Base-by-base conservation (phyloP, 2,329 filamentous ascomycete genomes). In the Xylaria digitata region DNA sequence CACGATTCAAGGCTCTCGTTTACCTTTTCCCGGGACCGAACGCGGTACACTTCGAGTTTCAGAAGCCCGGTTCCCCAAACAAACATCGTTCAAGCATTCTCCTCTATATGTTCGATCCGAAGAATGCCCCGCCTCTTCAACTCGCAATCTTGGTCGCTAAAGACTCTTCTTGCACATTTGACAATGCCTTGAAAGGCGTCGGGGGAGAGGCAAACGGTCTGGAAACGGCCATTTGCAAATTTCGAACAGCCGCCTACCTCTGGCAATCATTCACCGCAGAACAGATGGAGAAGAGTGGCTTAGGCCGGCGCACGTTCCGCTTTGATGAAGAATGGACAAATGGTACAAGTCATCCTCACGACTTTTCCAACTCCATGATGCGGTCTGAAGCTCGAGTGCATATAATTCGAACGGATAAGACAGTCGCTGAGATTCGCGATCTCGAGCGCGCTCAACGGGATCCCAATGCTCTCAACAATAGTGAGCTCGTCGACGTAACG, bases 241-340 rank as follows among this genome's bases (percentile, higher is more conserved):
- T 96, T 77, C 89, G 94, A 70, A 97, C 97, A 92, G 91, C 94
- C 19, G 95, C 93, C 26, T 97, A 98, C 77, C 84, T 98, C 15
- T 98, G 96, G 94, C 96, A 99, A 78, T 93, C 94, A 7, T 98
- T 97, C 75, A 98, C 95, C 0, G 93, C 93, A 6, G 96, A 99
- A 78, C 94, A 98, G 78, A 98, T 98, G 95, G 91, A 89, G 78
- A 90, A 93, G 69, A 92, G 97, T 77, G 92, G 91, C 67, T 88
- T 98, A 72, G 94, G 94, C 9, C 87, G 95, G 65, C 89, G 95
- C 64, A 90, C 88, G 60, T 98, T 97, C 79, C 87, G 94, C 49
- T 94, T 97, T 69, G 96, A 98, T 74, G 96, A 99, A 79, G 92
- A 97, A 77, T 98, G 96, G 96, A 92, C 92, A 67, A 88, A 89